phyloP scores from a whole-genome alignment of 129 eudicot species.

The Chrysanthemum lavandulifolium region DNA sequence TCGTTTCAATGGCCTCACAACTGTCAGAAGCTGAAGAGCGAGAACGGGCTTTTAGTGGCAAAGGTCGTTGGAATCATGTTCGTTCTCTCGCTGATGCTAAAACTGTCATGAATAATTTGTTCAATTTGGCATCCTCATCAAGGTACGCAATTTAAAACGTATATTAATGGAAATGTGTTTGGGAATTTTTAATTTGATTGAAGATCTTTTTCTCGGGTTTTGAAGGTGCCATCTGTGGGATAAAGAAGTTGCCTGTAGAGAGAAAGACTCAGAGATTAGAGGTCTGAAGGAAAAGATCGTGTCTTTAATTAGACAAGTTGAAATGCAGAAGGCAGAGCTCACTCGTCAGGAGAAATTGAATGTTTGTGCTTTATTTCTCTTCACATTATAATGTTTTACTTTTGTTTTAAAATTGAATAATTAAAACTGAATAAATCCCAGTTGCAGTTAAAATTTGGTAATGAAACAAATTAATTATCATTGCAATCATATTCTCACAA shows the following conservation, averaged over 20 bases:
- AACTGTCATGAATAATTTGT: conserved; percentile 70
- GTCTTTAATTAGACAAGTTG: conserved; percentile 57
- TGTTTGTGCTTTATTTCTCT: conserved; percentile 40
- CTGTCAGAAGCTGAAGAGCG: conserved; percentile 97
- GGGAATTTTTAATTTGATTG: neutral
- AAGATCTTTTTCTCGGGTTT: neutral
- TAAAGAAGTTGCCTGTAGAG: conserved; percentile 78
- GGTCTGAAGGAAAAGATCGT: conserved; percentile 78
- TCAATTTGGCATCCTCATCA: conserved; percentile 79
- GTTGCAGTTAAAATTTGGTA: too few relatives aligned
- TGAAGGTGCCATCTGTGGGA: conserved; percentile 84
- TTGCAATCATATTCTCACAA: neutral
- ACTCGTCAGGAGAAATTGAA: conserved; percentile 54
- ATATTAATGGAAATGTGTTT: neutral
- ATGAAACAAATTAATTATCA: neutral
- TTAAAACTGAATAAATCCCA: neutral
- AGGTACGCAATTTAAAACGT: conserved; percentile 42
- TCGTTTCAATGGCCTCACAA: conserved; percentile 95
- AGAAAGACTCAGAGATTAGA: conserved; percentile 79
- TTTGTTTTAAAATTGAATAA: neutral
- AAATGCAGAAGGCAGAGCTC: conserved; percentile 69
- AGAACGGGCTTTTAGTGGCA: conserved; percentile 87
- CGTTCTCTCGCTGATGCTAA: conserved; percentile 94
- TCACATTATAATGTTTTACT: neutral
- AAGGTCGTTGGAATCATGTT: conserved; percentile 95